Evolutionary conservation across 306 rosid species (phyloP).

Genomic region (Adenanthera pavonina): DNA sequence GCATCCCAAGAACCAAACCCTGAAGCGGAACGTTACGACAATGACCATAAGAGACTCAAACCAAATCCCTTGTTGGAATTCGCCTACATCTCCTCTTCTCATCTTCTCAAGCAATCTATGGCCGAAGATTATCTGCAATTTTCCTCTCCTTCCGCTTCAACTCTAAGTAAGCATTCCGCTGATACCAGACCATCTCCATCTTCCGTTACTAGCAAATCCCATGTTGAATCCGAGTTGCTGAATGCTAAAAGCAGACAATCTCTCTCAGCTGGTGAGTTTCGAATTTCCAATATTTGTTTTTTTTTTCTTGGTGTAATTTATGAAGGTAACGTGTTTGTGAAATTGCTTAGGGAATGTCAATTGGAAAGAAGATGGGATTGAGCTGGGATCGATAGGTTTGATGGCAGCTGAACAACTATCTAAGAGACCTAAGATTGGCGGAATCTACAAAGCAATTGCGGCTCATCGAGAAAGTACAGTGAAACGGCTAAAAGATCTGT

Average conservation of each 20-base stretch:
- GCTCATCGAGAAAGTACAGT: conserved; percentile 29
- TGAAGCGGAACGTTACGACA: conserved; percentile 13
- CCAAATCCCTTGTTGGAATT: conserved; percentile 19
- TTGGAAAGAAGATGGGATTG: conserved; percentile 33
- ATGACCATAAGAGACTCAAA: conserved; percentile 35
- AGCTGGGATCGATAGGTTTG: conserved; percentile 25
- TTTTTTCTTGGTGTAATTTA: background rate
- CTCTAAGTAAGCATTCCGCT: conserved; percentile 21
- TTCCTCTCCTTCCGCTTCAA: conserved; percentile 36
- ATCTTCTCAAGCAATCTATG: conserved; percentile 24
- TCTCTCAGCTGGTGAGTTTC: conserved; percentile 30
- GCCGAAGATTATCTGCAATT: background rate
- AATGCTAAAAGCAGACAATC: background rate
- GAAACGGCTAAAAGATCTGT: conserved; percentile 39
- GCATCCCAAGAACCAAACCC: conserved; percentile 5
- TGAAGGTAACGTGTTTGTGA: background rate
- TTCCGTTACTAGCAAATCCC: conserved; percentile 33
- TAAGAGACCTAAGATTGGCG: conserved; percentile 38
- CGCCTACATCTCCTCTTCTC: conserved; percentile 1
- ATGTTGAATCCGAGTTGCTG: background rate
- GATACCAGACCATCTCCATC: conserved; percentile 27
- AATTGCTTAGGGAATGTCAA: background rate
- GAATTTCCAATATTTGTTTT: background rate
- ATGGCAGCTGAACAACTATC: conserved; percentile 36
- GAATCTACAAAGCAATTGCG: conserved; percentile 28